These are phyloP conservation scores for Microcyclosporella mali DNA, from an alignment of 2,329 filamentous ascomycete genomes.

Conservation along the genomic window DNA sequence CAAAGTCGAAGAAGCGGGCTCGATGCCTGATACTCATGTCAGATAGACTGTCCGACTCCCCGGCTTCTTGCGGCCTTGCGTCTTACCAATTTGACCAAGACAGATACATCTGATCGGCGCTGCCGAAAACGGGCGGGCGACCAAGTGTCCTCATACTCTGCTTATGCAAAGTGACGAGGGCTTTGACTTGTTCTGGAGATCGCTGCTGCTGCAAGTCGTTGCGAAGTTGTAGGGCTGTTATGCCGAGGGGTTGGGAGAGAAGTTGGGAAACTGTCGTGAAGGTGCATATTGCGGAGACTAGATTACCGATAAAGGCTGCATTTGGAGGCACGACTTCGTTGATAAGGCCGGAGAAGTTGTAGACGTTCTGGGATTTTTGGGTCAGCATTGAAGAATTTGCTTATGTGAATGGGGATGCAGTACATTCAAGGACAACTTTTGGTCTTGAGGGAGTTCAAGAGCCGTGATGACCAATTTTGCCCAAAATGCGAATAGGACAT, in stretches of 20 bases:
- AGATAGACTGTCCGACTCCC: too few relatives aligned
- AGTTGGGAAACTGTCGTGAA: conserved; percentile 4
- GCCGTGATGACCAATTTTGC: conserved; percentile 2
- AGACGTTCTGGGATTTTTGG: conserved; percentile 18
- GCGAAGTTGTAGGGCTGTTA: conserved; percentile 8
- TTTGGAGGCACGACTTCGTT: conserved; percentile 3
- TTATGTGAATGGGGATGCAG: conserved; percentile 7
- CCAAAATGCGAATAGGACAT: conserved; percentile 24
- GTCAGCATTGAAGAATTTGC: not conserved
- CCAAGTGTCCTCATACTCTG: not conserved
- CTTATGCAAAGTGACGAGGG: conserved; percentile 7
- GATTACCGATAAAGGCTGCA: conserved; percentile 5
- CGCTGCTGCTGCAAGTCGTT: conserved; percentile 6
- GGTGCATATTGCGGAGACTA: not conserved
- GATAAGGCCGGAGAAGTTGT: conserved; percentile 21
- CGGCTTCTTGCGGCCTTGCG: too few relatives aligned
- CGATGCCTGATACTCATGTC: too few relatives aligned
- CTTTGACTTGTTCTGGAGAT: conserved; percentile 9
- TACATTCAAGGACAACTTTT: not conserved
- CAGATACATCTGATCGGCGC: too few relatives aligned
- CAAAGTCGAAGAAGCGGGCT: conserved; percentile 9
- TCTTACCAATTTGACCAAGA: conserved; percentile 9
- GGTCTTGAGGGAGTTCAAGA: not conserved
- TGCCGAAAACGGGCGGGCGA: too few relatives aligned
- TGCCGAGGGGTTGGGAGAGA: not conserved